Conservation (phyloP, 306 rosid genomes). For the Herpetospermum pedunculosum region DNA sequence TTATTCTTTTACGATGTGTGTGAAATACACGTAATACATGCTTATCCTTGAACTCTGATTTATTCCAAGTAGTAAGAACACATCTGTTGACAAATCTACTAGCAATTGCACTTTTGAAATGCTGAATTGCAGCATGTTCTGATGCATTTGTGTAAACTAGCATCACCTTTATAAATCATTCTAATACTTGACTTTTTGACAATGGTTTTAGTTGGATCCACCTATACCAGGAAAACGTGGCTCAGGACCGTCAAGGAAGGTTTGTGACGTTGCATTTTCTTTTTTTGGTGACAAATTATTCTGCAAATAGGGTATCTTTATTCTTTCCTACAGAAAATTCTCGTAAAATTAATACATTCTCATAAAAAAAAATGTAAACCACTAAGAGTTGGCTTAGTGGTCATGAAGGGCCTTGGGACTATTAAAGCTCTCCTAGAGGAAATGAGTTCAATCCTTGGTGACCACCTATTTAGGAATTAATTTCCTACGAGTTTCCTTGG, state of each 20-base stretch:
- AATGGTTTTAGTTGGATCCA: slow-evolving; percentile 57
- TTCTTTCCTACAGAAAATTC: neutral
- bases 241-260: slow-evolving; percentile 89
- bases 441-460: no score
- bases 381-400: no score
- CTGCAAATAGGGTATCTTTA: neutral
- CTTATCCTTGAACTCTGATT: neutral
- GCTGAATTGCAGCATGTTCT: neutral
- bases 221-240: slow-evolving; percentile 67
- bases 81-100: neutral
- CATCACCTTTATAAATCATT: slow-evolving; percentile 4
- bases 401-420: no score
- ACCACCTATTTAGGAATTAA: no score
- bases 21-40: neutral
- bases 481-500: no score
- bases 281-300: neutral
- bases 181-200: slow-evolving; percentile 9
- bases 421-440: no score
- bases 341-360: neutral
- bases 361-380: no score
- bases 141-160: neutral
- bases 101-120: neutral
- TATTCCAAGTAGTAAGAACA: neutral
- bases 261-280: slow-evolving; percentile 20
- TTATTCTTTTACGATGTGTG: neutral